Base-by-base conservation (phyloP, 257 asterid species). In the Nicotiana otophora region DNA sequence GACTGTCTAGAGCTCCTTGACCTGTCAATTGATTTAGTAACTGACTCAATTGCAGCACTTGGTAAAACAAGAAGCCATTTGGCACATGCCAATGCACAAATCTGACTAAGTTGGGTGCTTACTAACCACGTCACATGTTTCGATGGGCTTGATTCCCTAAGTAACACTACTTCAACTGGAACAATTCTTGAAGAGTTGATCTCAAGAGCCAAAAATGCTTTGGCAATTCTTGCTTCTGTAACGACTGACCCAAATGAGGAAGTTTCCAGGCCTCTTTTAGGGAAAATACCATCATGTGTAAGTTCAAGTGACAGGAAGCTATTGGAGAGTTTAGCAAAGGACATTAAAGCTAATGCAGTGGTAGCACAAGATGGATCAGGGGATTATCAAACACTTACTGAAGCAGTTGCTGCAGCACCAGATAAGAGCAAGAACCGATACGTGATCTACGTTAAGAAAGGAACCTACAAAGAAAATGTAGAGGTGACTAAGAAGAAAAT, bases 381-480 rank as follows among this genome's bases (percentile, higher is more conserved):
- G 78, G 67, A 88, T n/a, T 89, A 87, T 42, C 31, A 10, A 83
- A 90, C 88, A 1, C 82, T 92, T 28, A 64, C 66, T 0, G 91
- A 90, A 48, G 96, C 96, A 1, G 55, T 92, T 20, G 90, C 87
- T 16, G 91, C 90, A 1, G 90, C 85, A 16, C 91, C 93, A 3
- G 66, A 85, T 11, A 88, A 83, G 42, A 81, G 87, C 62, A 75
- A 83, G 78, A 69, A 0, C 4, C 28, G 92, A 62, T 88, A 48
- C 48, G 92, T 92, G 83, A 88, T 92, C 7, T 81, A 88, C 65
- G 89, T 92, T 1, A 92, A 88, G 88, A 80, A 78, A 36, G 96
- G n/a, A n/a, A n/a, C n/a, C n/a, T n/a, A n/a, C n/a, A n/a, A n/a
- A n/a, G n/a, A n/a, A n/a, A n/a, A n/a, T 39, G 90, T 92, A 5